phyloP scores from a whole-genome alignment of 208 protist species.

The Angomonas deanei region DNA sequence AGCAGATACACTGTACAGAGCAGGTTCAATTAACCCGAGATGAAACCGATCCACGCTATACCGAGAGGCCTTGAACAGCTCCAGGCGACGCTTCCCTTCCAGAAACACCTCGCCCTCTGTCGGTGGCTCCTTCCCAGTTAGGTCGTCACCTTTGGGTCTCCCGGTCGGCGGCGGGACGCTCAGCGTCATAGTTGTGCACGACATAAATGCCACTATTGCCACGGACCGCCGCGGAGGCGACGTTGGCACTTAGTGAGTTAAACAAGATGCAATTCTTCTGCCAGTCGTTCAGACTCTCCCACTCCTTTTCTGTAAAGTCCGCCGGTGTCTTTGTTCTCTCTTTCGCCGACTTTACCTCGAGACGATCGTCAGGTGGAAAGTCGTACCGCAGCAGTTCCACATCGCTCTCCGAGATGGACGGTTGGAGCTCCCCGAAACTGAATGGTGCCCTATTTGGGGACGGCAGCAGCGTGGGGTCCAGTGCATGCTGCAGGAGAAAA shows the following conservation, averaged over 20 bases:
- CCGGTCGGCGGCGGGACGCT: too few species aligned
- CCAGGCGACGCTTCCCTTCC: conserved; percentile 1
- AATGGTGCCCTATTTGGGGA: conserved; percentile 60
- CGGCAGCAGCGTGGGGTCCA: conserved; percentile 18
- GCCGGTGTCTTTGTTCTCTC: background rate
- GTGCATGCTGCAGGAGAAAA: conserved; percentile 29
- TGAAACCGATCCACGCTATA: conserved; percentile 15
- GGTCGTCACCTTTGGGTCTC: too few species aligned
- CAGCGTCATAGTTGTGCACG: conserved; percentile 13
- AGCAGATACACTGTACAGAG: background rate
- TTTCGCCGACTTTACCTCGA: background rate
- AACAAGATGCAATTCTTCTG: background rate
- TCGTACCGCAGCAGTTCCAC: conserved; percentile 14
- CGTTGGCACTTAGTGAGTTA: background rate
- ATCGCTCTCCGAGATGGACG: conserved; percentile 38
- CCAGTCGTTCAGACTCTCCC: background rate
- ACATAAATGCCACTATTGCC: conserved; percentile 16
- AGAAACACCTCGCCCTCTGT: background rate
- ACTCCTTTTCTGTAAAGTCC: background rate
- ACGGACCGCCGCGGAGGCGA: conserved; percentile 3
- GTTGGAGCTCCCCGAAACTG: conserved; percentile 47
- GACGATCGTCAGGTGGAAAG: background rate
- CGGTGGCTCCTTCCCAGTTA: too few species aligned
- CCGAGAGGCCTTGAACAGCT: background rate
- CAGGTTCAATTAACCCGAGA: conserved; percentile 12